These are phyloP conservation scores for Chionographis japonica DNA, from an alignment of 106 monocot species.

Conservation along the genomic window DNA sequence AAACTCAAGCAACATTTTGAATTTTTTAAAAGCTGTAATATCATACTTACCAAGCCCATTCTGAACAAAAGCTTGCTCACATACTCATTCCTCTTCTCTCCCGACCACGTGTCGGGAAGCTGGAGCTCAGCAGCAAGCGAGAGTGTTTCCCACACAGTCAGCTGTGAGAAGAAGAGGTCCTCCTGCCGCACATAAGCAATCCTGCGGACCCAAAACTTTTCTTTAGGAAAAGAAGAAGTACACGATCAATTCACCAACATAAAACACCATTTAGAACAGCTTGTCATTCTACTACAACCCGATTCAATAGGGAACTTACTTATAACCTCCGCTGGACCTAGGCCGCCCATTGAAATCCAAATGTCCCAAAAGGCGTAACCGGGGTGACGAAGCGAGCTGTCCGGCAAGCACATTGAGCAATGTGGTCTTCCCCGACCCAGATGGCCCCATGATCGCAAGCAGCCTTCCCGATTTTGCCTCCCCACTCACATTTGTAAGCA, in stretches of 20 bases:
- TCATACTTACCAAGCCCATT: slow-evolving; percentile 71
- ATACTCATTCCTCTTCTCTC: slow-evolving; percentile 68
- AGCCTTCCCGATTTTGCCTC: slow-evolving; percentile 92
- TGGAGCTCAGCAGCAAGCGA: slow-evolving; percentile 87
- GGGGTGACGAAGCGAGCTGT: slow-evolving; percentile 70
- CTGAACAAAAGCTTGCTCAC: slow-evolving; percentile 68
- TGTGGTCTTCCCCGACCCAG: slow-evolving; percentile 97
- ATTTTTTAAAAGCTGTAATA: not conserved
- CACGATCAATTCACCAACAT: not conserved
- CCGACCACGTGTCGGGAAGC: slow-evolving; percentile 43
- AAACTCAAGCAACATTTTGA: no score
- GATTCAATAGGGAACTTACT: slow-evolving; percentile 30
- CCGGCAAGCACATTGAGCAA: slow-evolving; percentile 95
- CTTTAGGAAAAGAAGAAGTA: not conserved
- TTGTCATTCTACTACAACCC: not conserved
- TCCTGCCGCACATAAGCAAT: slow-evolving; percentile 91
- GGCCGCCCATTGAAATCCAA: slow-evolving; percentile 56
- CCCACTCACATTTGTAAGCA: slow-evolving; percentile 78
- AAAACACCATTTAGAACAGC: no score
- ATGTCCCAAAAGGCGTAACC: slow-evolving; percentile 59
- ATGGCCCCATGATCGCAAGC: slow-evolving; percentile 95
- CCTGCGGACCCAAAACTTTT: slow-evolving; percentile 36
- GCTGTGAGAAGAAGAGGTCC: slow-evolving; percentile 94
- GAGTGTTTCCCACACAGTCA: slow-evolving; percentile 83
- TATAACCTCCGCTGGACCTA: slow-evolving; percentile 40